A percentile compares a stretch with the other conserved stretches of the same genome.
Evolutionary conservation across 768 basidiomycete genomes (phyloP).

Genomic region (Lentinula aciculospora): DNA sequence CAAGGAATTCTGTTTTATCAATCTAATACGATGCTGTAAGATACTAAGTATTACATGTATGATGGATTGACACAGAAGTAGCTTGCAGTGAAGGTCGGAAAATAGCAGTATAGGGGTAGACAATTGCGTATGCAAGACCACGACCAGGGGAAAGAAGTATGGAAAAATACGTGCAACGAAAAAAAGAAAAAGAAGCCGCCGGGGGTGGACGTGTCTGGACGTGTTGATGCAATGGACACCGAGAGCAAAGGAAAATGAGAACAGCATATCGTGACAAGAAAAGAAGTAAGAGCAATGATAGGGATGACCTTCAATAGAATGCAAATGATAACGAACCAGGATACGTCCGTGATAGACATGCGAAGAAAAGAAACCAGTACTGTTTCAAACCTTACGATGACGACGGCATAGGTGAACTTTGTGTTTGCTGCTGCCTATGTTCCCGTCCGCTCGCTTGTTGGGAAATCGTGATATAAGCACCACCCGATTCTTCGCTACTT

Average conservation of each 20-base stretch:
- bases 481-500: conserved; percentile 65
- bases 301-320: conserved; percentile 14
- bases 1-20: neutral
- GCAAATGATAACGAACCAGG: conserved; percentile 13
- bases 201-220: conserved; percentile 21
- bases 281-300: conserved; percentile 14
- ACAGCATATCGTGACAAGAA: conserved; percentile 8
- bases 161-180: conserved; percentile 19
- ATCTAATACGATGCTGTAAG: conserved; percentile 22
- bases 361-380: conserved; percentile 14
- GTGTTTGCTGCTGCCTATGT: conserved; percentile 32
- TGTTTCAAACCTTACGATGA: conserved; percentile 24
- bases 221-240: conserved; percentile 10
- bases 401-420: conserved; percentile 13
- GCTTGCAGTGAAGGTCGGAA: conserved; percentile 1
- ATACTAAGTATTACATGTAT: conserved; percentile 27
- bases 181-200: conserved; percentile 19
- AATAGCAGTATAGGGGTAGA: neutral
- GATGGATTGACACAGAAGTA: neutral
- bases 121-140: conserved; percentile 3
- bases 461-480: conserved; percentile 84
- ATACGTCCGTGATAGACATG: conserved; percentile 16
- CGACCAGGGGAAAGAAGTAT: conserved; percentile 10
- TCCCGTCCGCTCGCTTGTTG: conserved; percentile 73
- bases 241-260: conserved; percentile 8